These are phyloP conservation scores for Coleophoma cylindrospora DNA, from an alignment of 2,329 filamentous ascomycete genomes.

Conservation along the genomic window DNA sequence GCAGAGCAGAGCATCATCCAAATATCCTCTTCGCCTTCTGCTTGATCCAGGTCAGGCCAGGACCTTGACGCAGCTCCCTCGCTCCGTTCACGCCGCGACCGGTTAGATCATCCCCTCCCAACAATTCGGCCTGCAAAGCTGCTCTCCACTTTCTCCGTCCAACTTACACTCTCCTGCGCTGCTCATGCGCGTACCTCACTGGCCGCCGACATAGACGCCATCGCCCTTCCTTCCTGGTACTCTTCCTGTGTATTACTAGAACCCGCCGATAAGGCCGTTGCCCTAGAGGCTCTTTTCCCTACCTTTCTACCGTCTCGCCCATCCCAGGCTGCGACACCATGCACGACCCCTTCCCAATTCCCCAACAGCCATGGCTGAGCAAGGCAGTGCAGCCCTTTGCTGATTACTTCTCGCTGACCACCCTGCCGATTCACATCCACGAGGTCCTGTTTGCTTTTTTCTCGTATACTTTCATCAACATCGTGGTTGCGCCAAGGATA, in stretches of 20 bases:
- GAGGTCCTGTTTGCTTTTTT: conserved; percentile 64
- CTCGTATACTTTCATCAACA: conserved; percentile 65
- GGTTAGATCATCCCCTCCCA: too few species aligned
- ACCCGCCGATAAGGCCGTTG: background rate
- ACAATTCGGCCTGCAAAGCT: too few species aligned
- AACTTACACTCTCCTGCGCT: background rate
- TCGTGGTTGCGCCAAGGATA: conserved; percentile 60
- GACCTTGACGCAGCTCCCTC: too few species aligned
- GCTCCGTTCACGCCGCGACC: too few species aligned
- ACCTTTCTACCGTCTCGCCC: background rate
- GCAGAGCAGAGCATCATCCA: too few species aligned
- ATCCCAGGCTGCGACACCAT: conserved; percentile 36
- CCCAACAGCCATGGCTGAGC: conserved; percentile 47
- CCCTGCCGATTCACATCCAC: conserved; percentile 72
- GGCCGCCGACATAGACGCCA: too few species aligned
- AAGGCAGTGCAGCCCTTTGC: conserved; percentile 58
- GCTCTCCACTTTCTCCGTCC: too few species aligned
- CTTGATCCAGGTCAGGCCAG: too few species aligned
- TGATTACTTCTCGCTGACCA: conserved; percentile 54
- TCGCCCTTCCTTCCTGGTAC: background rate
- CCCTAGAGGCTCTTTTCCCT: background rate
- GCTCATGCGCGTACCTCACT: background rate
- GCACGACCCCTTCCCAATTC: conserved; percentile 65
- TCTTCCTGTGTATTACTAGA: background rate
- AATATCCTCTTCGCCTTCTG: too few species aligned